Conservation (phyloP, 2,329 filamentous ascomycete species). For the Ceratocystis cacaofunesta region DNA sequence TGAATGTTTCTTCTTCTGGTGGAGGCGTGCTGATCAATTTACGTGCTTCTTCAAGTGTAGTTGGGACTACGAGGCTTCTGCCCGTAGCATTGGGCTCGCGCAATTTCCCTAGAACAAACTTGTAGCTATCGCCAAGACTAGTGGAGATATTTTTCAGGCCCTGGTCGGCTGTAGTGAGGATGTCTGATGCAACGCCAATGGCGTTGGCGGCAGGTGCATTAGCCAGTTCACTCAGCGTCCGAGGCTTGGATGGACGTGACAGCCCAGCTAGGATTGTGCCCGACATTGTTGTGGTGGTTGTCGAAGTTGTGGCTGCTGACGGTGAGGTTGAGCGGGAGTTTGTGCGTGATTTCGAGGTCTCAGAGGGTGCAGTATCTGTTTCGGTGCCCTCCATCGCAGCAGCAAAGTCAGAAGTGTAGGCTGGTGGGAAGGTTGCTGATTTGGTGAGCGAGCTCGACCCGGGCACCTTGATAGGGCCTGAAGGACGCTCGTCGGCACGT, state of each 20-base stretch:
- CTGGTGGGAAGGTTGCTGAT: slow-evolving; percentile 38
- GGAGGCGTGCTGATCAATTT: slow-evolving; percentile 68
- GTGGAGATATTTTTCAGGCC: slow-evolving; percentile 82
- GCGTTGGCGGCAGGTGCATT: slow-evolving; percentile 63
- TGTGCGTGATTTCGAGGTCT: neutral
- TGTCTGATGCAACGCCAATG: slow-evolving; percentile 69
- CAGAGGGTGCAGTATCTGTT: neutral
- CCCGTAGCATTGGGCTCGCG: slow-evolving; percentile 42
- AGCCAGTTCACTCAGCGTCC: slow-evolving; percentile 71
- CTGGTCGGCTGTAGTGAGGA: slow-evolving; percentile 78
- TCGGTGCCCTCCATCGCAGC: slow-evolving; percentile 21
- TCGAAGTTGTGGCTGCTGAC: neutral
- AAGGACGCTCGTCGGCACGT: slow-evolving; percentile 60
- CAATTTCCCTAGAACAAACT: slow-evolving; percentile 77
- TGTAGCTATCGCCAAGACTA: slow-evolving; percentile 83
- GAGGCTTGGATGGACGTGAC: slow-evolving; percentile 33
- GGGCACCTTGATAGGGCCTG: slow-evolving; percentile 47
- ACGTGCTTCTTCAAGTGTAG: slow-evolving; percentile 82
- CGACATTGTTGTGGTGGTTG: neutral
- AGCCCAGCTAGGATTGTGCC: slow-evolving; percentile 5
- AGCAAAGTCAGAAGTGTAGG: slow-evolving; percentile 31
- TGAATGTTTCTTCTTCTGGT: slow-evolving; percentile 37
- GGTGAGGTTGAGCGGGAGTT: neutral
- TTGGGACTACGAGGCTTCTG: slow-evolving; percentile 51
- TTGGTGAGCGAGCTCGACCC: slow-evolving; percentile 36